Base-by-base conservation (phyloP, 2,329 filamentous ascomycete genomes). In the Colletotrichum tanaceti region DNA sequence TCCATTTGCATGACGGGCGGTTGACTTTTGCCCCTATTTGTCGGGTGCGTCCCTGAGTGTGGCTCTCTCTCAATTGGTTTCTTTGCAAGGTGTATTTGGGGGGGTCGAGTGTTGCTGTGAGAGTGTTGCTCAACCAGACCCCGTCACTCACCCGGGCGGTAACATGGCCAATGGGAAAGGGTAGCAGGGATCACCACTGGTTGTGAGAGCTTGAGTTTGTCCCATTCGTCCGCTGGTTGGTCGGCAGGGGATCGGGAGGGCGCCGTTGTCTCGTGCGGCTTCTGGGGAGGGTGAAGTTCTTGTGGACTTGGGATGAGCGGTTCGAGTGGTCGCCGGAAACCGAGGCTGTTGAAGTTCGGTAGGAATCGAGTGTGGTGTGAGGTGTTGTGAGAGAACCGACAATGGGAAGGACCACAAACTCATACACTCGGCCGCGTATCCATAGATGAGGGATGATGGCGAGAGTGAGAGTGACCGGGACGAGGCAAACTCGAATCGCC, bases 61-160 rank as follows among this genome's bases (percentile, higher is more conserved):
- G 57, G 58, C 32, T 61, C 63, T 39, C 24, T 62, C 22, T 39
- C 13, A 43, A 44, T 54, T 44, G 57, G n/a, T 10, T 38, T 46
- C 22, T 24, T 41, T 14, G 16, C 10, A n/a, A 39, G 44, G 52
- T 39, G 47, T 32, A 64, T 44, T n/a, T n/a, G n/a, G n/a, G 53
- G 49, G 28, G 39, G 46, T 46, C 20, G 53, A 58, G 60, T 59
- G 60, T 52, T 61, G 62, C 66, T 44, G 39, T 44, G 39, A 24
- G 35, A 41, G 53, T 55, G 60, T 55, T 67, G 63, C 72, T 71
- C 73, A 72, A 71, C 70, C 55, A 70, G 57, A 59, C 58, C 73
- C 28, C 63, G 71, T 77, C 75, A 76, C 75, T 71, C 72, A 73
- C 63, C 71, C 73, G 74, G 78, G 78, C 78, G 78, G 73, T 73